Base-by-base conservation (phyloP, 495 filamentous ascomycete species). In the Xylaria curta region DNA sequence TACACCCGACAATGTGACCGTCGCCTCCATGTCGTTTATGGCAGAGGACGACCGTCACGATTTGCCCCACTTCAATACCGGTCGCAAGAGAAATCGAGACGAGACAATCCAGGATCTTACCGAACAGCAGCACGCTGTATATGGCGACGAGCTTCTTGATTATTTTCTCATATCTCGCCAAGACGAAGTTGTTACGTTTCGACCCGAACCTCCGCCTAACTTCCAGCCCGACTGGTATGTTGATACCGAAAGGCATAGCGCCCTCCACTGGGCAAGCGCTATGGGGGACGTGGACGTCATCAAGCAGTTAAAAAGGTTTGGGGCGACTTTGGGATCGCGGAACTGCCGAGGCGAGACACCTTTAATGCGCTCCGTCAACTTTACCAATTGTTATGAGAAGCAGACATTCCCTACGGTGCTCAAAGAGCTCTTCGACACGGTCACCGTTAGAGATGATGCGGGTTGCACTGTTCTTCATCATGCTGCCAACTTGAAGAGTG, bases 241-340 rank as follows among this genome's bases (percentile, higher is more conserved):
- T 74, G 96, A 99, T 76, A 90, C 93, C 24, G 93, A 95, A 62
- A 89, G 89, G 5, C 94, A 98, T 75, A 95, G 93, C 3, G 94
- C 94, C 3, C 86, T 99, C 69, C 96, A 99, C 78, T 99, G 96
- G 96, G 96, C 94, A 21, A 92, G 93, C 70, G 92, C 96, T n/a
- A 98, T 99, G 96, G 96, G 95, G 51, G 96, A 99, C 76, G 83
- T 98, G 21, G 92, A 94, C 36, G 92, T 98, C 40, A 93, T 98
- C 68, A 92, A 90, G 78, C 89, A 95, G 75, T 83, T 99, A 4
- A 90, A 95, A 70, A 86, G 87, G 15, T 92, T 93, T 65, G 89
- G 90, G 44, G 94, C 94, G 12, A 88, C 89, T 66, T 81, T 91
- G 17, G 88, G 88, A 40, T 85, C 87, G 8, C 84, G 89, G 60